These are phyloP conservation scores for Xylaria curta DNA, from an alignment of 495 filamentous ascomycete genomes.

Conservation along the genomic window DNA sequence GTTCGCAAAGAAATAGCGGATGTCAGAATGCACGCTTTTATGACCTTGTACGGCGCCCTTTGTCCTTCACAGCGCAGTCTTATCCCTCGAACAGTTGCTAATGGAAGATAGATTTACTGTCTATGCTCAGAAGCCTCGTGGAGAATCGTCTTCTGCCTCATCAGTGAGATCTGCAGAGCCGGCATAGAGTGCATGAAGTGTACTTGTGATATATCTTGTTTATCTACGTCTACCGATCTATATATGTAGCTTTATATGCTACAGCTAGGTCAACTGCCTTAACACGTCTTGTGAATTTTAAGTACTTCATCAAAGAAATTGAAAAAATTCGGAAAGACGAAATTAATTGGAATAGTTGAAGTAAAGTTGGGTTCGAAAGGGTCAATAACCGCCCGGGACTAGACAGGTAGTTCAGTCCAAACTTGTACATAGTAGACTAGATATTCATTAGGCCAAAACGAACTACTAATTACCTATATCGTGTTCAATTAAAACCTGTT, in stretches of 20 bases:
- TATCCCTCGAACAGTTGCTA: background rate
- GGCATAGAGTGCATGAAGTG: background rate
- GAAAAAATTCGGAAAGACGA: background rate
- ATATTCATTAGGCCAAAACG: background rate
- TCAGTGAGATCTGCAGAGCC: slow-evolving; percentile 14
- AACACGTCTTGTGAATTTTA: background rate
- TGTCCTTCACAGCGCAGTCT: background rate
- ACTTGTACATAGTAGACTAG: background rate
- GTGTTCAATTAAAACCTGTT: background rate
- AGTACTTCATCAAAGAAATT: background rate
- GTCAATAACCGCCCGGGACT: background rate
- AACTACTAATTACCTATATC: background rate
- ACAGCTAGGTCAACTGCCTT: background rate
- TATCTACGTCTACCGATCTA: background rate
- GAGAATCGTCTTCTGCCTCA: slow-evolving; percentile 15
- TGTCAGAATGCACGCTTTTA: slow-evolving; percentile 15
- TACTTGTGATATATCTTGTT: background rate
- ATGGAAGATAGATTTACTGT: slow-evolving; percentile 15
- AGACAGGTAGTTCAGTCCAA: background rate
- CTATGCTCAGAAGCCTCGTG: slow-evolving; percentile 24
- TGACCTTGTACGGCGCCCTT: slow-evolving; percentile 19
- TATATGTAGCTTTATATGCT: background rate
- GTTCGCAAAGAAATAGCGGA: slow-evolving; percentile 25
- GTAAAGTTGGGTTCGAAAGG: background rate
- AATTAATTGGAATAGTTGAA: too few species aligned